Percentiles rank a stretch among this genome's conserved stretches.
Evolutionary conservation across 208 protist species (phyloP).

Genomic region (Vickermania spadyakhi): DNA sequence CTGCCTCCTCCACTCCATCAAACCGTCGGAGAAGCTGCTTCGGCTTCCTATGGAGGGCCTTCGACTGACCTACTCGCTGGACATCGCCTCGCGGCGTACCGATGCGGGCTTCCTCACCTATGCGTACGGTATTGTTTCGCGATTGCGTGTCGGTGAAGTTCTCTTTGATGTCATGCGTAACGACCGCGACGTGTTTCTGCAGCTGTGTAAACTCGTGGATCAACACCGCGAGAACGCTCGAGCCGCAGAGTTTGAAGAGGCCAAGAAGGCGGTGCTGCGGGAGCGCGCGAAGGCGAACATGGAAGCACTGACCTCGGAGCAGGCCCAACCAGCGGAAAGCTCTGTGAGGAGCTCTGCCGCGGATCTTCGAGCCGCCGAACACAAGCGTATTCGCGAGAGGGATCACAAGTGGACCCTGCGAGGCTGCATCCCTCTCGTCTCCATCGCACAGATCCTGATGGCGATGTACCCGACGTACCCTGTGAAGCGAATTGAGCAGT

Average conservation of each 20-base stretch:
- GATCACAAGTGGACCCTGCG: background rate
- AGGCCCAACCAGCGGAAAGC: background rate
- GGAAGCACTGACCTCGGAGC: background rate
- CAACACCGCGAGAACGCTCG: constrained; percentile 5
- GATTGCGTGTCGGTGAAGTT: constrained; percentile 28
- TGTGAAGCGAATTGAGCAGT: constrained; percentile 21
- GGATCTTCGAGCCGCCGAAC: background rate
- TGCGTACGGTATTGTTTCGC: constrained; percentile 48
- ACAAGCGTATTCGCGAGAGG: background rate
- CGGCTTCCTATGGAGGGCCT: constrained; percentile 23
- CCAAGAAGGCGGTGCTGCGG: background rate
- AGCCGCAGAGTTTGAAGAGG: constrained; percentile 3
- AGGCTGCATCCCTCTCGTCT: constrained; percentile 44
- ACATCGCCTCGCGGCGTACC: constrained; percentile 30
- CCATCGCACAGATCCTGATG: constrained; percentile 40
- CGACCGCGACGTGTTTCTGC: constrained; percentile 37
- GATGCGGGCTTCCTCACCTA: constrained; percentile 49
- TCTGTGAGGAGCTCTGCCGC: background rate
- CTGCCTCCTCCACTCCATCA: constrained; percentile 2
- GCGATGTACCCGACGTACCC: constrained; percentile 69
- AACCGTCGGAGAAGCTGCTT: constrained; percentile 4
- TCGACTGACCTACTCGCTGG: constrained; percentile 52
- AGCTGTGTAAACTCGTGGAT: constrained; percentile 39
- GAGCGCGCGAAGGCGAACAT: background rate
- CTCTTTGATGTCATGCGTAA: constrained; percentile 42